A percentile compares a stretch with the other conserved stretches of the same genome.
Conservation (phyloP, 1,284 basidiomycete genomes). For the Golubevia sp. region DNA sequence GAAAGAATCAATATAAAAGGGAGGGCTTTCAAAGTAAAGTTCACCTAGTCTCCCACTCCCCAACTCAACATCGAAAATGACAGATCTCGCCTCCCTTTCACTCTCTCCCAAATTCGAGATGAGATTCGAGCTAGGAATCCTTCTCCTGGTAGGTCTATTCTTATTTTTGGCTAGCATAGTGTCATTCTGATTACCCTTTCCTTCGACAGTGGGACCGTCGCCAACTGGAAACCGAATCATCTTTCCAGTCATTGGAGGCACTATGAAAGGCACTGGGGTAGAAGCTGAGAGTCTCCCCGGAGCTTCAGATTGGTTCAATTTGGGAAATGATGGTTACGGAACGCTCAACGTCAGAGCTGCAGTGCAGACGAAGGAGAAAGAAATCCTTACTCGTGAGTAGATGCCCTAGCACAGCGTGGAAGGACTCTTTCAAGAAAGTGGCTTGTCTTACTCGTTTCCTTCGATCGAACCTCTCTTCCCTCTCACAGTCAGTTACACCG, state of each 20-base stretch:
- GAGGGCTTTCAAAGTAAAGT: no score
- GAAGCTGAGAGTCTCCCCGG: slow-evolving; percentile 20
- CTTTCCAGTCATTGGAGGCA: slow-evolving; percentile 5
- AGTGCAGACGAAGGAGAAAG: slow-evolving; percentile 16
- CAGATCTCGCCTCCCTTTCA: no score
- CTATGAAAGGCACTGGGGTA: slow-evolving; percentile 15
- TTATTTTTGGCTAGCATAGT: no score
- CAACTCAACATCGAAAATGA: no score
- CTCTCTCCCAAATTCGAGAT: no score
- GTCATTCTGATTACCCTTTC: background rate
- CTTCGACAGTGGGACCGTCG: background rate
- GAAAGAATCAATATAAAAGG: no score
- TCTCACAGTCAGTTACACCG: slow-evolving; percentile 23
- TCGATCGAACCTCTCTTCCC: background rate
- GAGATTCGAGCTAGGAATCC: no score
- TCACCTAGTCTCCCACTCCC: no score
- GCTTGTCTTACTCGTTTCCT: no score
- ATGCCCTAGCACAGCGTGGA: no score
- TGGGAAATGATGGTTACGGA: slow-evolving; percentile 19
- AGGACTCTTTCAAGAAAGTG: no score
- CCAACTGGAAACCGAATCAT: background rate
- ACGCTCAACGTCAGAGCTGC: slow-evolving; percentile 27
- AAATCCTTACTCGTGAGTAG: slow-evolving; percentile 4
- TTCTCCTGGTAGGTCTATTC: no score
- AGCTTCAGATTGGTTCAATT: slow-evolving; percentile 15